These are phyloP conservation scores for Strigomonas culicis DNA, from an alignment of 208 protist species.

Conservation along the genomic window DNA sequence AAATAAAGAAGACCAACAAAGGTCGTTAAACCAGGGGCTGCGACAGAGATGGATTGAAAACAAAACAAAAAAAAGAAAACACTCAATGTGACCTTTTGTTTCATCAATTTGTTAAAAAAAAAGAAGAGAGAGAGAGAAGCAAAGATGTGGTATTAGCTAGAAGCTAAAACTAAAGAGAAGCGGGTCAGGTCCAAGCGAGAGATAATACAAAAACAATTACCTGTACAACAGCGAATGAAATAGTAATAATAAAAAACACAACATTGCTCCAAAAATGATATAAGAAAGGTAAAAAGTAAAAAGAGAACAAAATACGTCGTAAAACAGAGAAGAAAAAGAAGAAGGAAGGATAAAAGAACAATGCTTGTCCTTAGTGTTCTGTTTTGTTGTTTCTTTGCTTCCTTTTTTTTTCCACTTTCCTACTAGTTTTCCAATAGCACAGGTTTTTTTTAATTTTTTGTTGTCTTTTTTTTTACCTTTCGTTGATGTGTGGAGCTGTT, in stretches of 20 bases:
- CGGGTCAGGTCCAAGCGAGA: too few relatives aligned
- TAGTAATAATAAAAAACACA: too few relatives aligned
- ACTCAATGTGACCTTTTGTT: background rate
- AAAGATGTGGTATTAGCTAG: slow-evolving; percentile 6
- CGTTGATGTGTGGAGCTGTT: background rate
- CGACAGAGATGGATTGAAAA: too few relatives aligned
- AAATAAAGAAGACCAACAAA: background rate
- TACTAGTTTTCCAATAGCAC: background rate
- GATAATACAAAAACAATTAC: background rate
- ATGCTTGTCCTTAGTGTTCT: background rate
- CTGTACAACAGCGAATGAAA: too few relatives aligned
- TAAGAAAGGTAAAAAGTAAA: background rate
- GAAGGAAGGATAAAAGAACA: slow-evolving; percentile 6
- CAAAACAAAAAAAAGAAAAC: slow-evolving; percentile 21
- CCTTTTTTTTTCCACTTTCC: background rate
- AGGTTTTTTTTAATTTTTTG: background rate
- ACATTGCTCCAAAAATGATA: too few relatives aligned
- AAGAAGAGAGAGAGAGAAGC: slow-evolving; percentile 11
- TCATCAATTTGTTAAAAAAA: slow-evolving; percentile 2
- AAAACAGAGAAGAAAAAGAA: slow-evolving; percentile 10
- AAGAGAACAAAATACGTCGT: slow-evolving; percentile 9
- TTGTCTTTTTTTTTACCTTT: slow-evolving; percentile 1
- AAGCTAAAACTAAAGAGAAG: background rate
- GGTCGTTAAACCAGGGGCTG: too few relatives aligned
- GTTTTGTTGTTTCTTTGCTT: background rate